These are phyloP conservation scores for Populus hybrid DNA, from an alignment of 441 rosid species.

Conservation along the genomic window DNA sequence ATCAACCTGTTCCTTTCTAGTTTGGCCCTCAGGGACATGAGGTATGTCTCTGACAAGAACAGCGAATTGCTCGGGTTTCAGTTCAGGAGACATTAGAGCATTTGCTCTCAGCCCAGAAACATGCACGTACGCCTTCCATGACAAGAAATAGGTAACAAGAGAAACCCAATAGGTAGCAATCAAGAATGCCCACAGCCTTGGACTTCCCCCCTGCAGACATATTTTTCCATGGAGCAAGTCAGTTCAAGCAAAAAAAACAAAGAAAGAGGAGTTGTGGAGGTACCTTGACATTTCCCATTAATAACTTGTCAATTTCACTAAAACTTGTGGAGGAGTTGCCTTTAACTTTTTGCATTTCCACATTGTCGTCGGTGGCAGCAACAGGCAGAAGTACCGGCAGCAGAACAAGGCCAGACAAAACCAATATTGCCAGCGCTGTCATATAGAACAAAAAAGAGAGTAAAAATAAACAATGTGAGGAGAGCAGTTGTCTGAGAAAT, in stretches of 20 bases:
- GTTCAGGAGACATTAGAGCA: constrained; percentile 65
- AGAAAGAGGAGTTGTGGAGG: not conserved
- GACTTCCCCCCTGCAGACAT: constrained; percentile 42
- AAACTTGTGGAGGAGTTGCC: constrained; percentile 36
- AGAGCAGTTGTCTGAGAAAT: no score
- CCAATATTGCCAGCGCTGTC: constrained; percentile 70
- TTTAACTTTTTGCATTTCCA: constrained; percentile 18
- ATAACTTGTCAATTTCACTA: constrained; percentile 63
- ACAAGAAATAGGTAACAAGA: constrained; percentile 58
- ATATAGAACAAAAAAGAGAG: constrained; percentile 4
- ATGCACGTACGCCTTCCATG: constrained; percentile 85
- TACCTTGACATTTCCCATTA: constrained; percentile 76
- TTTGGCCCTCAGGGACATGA: constrained; percentile 43
- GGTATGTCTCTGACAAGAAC: constrained; percentile 85
- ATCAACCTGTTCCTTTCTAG: constrained; percentile 77
- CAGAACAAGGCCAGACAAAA: constrained; percentile 54
- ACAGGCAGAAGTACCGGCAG: constrained; percentile 77
- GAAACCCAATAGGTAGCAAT: constrained; percentile 72
- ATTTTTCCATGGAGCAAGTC: not conserved
- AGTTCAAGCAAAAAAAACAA: no score
- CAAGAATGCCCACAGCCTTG: constrained; percentile 77
- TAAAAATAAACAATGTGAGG: not conserved
- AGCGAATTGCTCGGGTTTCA: constrained; percentile 73
- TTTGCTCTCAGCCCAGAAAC: constrained; percentile 67
- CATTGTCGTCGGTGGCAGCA: constrained; percentile 48